A percentile compares a stretch with the other conserved stretches of the same genome.
These are phyloP conservation scores for Ceratobasidium sp. DNA, from an alignment of 1,284 basidiomycete species.

Conservation along the genomic window DNA sequence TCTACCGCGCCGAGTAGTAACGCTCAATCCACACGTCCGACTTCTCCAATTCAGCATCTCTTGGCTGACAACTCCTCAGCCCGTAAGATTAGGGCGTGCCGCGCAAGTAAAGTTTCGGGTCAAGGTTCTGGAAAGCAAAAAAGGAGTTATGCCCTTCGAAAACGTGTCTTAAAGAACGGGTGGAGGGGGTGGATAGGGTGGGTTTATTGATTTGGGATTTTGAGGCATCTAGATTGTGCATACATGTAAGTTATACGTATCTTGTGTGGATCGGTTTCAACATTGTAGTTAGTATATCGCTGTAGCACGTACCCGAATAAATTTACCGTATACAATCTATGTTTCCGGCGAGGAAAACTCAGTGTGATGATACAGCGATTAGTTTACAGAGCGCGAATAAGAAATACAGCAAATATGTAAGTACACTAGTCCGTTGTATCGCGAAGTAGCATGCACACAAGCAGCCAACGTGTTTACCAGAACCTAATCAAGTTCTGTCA, in stretches of 20 bases:
- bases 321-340: not conserved
- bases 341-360: not conserved
- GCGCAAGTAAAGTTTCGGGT: constrained; percentile 14
- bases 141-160: constrained; percentile 28
- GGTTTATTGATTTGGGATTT: not conserved
- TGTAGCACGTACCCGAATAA: not conserved
- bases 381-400: constrained; percentile 25
- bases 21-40: constrained; percentile 10
- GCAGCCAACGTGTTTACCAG: not conserved
- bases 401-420: constrained; percentile 27
- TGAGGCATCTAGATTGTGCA: not conserved
- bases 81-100: constrained; percentile 28
- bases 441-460: not conserved
- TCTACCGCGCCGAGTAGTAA: not conserved
- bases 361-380: constrained; percentile 11
- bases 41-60: constrained; percentile 29
- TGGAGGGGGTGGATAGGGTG: constrained; percentile 28
- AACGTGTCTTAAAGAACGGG: constrained; percentile 7
- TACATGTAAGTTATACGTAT: constrained; percentile 9
- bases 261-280: not conserved
- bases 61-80: constrained; percentile 16
- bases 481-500: constrained; percentile 29
- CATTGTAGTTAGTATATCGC: not conserved
- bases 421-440: not conserved
- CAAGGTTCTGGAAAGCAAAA: constrained; percentile 14